Conservation (phyloP, 495 filamentous ascomycete genomes). For the Choiromyces venosus region DNA sequence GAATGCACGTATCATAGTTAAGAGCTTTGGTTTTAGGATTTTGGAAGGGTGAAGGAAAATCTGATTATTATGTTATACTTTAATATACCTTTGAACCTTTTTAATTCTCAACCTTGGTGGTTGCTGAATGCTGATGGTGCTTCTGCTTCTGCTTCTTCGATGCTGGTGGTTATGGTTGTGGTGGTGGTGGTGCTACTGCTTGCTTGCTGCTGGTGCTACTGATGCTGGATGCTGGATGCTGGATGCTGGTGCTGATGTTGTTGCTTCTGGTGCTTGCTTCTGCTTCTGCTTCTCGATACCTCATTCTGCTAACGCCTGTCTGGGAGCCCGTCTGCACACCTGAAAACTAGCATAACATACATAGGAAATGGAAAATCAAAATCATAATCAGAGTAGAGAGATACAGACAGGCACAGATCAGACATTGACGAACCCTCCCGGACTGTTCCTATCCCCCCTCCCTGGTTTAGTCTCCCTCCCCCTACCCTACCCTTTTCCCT, state of each 20-base stretch:
- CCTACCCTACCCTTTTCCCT: constrained; percentile 15
- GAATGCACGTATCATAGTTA: not conserved
- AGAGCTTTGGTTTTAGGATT: not conserved
- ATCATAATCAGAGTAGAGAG: not conserved
- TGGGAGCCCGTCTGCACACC: not conserved
- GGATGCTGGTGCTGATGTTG: not conserved
- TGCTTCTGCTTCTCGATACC: not conserved
- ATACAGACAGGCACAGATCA: not conserved
- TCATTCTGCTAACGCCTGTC: not conserved
- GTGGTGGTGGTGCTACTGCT: not conserved
- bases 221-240: not conserved
- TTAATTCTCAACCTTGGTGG: not conserved
- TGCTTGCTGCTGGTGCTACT: not conserved
- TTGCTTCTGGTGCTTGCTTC: constrained; percentile 2
- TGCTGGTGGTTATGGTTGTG: not conserved
- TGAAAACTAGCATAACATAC: not conserved
- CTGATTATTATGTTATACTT: not conserved
- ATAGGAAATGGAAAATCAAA: not conserved
- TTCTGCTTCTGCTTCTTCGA: not conserved
- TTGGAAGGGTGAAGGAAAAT: not conserved
- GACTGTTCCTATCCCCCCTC: too few relatives aligned
- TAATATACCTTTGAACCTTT: not conserved
- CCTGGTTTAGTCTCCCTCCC: constrained; percentile 10
- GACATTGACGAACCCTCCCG: not conserved
- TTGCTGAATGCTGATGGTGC: not conserved